phyloP scores from a whole-genome alignment of 768 basidiomycete genomes.

The Dentipellis fragilis region DNA sequence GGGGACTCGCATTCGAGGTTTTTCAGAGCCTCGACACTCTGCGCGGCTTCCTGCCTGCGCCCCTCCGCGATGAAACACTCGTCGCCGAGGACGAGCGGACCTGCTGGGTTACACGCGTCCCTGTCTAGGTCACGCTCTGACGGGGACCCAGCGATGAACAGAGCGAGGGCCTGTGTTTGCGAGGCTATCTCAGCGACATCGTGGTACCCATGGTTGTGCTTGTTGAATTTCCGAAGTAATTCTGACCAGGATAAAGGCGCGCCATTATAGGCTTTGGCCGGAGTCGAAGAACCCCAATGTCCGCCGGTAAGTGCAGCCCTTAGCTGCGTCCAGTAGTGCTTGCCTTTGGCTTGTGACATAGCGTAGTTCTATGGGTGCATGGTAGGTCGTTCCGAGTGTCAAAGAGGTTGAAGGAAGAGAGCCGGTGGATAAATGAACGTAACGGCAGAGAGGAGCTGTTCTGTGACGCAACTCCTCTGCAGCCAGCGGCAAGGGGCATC shows the following conservation, averaged over 20 bases:
- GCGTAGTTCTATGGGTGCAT: neutral
- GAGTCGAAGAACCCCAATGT: slow-evolving; percentile 52
- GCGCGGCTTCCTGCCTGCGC: slow-evolving; percentile 7
- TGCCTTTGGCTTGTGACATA: slow-evolving; percentile 50
- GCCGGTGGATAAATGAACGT: neutral
- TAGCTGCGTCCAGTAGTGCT: slow-evolving; percentile 73
- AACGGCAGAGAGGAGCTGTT: neutral
- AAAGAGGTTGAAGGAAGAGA: neutral
- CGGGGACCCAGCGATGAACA: slow-evolving; percentile 33
- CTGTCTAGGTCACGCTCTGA: slow-evolving; percentile 38
- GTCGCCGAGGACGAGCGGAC: slow-evolving; percentile 1
- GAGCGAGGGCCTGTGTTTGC: slow-evolving; percentile 53
- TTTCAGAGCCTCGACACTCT: slow-evolving; percentile 6
- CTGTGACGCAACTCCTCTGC: neutral
- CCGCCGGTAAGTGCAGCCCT: slow-evolving; percentile 62
- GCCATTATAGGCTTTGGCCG: slow-evolving; percentile 52
- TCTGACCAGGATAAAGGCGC: slow-evolving; percentile 59
- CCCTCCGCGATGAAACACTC: slow-evolving; percentile 5
- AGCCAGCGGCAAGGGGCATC: no score
- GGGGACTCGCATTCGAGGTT: slow-evolving; percentile 6
- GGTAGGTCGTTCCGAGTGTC: no score
- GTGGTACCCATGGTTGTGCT: slow-evolving; percentile 57
- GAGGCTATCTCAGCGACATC: slow-evolving; percentile 58
- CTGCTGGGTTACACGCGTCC: slow-evolving; percentile 36
- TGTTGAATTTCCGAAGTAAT: slow-evolving; percentile 78